These are phyloP conservation scores for Torulaspora maleeae DNA, from an alignment of 805 yeast genomes.

Conservation along the genomic window DNA sequence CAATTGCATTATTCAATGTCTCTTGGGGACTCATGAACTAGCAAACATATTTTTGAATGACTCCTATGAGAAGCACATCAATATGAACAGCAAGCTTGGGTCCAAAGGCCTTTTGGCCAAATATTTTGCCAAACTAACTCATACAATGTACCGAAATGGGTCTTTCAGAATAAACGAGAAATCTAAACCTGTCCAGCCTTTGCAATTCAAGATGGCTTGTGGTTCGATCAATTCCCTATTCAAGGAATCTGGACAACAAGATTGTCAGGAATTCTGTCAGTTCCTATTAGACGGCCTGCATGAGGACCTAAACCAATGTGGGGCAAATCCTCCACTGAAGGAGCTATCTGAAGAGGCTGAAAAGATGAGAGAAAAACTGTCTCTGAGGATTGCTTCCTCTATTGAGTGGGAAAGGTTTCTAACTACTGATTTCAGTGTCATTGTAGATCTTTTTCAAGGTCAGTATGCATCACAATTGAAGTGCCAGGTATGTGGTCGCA, in stretches of 20 bases:
- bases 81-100: conserved; percentile 67
- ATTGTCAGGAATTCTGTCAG: conserved; percentile 87
- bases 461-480: conserved; percentile 75
- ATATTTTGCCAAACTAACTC: conserved; percentile 57
- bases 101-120: conserved; percentile 73
- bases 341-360: conserved; percentile 72
- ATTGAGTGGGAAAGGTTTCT: conserved; percentile 90
- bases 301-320: conserved; percentile 76
- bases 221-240: conserved; percentile 73
- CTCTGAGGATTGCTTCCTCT: conserved; percentile 75
- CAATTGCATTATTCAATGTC: conserved; percentile 86
- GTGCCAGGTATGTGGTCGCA: conserved; percentile 65
- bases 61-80: conserved; percentile 60
- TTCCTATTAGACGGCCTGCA: conserved; percentile 85
- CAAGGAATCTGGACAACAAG: conserved; percentile 82
- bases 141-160: conserved; percentile 46
- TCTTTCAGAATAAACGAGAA: conserved; percentile 25
- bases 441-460: conserved; percentile 83
- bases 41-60: conserved; percentile 58
- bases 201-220: conserved; percentile 57
- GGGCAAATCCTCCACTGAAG: conserved; percentile 46
- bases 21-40: conserved; percentile 66
- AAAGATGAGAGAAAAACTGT: conserved; percentile 58
- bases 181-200: conserved; percentile 49
- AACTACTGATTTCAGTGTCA: conserved; percentile 68